Base-by-base conservation (phyloP, 106 monocot genomes). In the Dendrobium chrysotoxum region DNA sequence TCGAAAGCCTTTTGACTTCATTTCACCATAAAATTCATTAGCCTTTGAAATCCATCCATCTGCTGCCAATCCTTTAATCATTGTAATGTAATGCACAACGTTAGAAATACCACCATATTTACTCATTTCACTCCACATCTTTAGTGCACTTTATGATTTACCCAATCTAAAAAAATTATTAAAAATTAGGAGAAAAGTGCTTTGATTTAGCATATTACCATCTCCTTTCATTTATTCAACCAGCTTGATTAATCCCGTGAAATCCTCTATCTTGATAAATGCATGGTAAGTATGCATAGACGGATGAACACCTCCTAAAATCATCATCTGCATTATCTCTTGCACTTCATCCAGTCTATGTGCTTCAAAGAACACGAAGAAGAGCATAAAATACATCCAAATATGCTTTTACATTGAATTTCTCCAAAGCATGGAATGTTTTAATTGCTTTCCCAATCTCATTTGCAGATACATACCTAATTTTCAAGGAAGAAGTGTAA, bases 401-500 rank as follows among this genome's bases (percentile, higher is more conserved):
- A 83, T 98, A 88, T 77, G 89, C 81, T 75, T 76, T 68, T 77
- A 95, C 39, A 75, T 91, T 93, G 80, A 98, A 91, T 79, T 83
- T 95, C 68, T 98, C 95, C 88, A 95, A 87, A 8, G 82, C 81
- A 68, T 86, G 82, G 77, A 95, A 98, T 64, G 95, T 89, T 81
- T 88, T 89, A 50, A 95, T 83, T 75, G 92, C 91, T 86, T 95
- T 95, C 45, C 53, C 78, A 42, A 57, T 31, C 83, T 92, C 88
- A 84, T 98, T 88, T 31, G 88, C 81, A 77, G 90, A 88, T 53
- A 82, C 92, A 88, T 94, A 94, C 85, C 94, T 94, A 81, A 46
- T 35, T 21, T 76, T 74, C 55, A 81, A 40, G 30, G 18, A 70
- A 80, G 5, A 28, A 30, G 17, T 12, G 31, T 31, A 26, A 12